A percentile compares a stretch with the other conserved stretches of the same genome.
Evolutionary conservation across 495 filamentous ascomycete species (phyloP).

Genomic region (Xylaria castorea): DNA sequence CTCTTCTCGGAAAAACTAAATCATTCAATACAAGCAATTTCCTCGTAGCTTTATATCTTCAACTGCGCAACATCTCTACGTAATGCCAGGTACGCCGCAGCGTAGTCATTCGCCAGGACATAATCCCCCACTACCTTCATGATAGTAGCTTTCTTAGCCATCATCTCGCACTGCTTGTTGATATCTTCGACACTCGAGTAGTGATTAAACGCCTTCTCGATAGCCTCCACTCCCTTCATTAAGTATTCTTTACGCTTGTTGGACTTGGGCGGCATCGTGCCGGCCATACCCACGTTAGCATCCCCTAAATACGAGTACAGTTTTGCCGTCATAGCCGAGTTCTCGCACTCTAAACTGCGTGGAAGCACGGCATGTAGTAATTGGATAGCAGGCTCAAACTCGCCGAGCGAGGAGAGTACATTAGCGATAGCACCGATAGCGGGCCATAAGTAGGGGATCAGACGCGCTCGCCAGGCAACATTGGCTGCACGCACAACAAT

Average conservation of each 20-base stretch:
- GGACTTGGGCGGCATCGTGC: slow-evolving; percentile 46
- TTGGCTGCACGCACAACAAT: slow-evolving; percentile 80
- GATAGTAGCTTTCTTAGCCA: slow-evolving; percentile 85
- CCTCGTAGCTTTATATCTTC: slow-evolving; percentile 25
- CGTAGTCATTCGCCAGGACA: slow-evolving; percentile 75
- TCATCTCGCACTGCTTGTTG: slow-evolving; percentile 77
- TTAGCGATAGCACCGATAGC: slow-evolving; percentile 72
- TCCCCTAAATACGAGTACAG: slow-evolving; percentile 82
- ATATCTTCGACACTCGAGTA: slow-evolving; percentile 78
- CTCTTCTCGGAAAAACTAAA: slow-evolving; percentile 7
- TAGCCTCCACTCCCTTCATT: slow-evolving; percentile 67
- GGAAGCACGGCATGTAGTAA: slow-evolving; percentile 79
- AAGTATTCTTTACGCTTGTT: slow-evolving; percentile 64
- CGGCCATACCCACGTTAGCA: slow-evolving; percentile 82
- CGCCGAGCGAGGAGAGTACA: slow-evolving; percentile 73
- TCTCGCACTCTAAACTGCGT: slow-evolving; percentile 79
- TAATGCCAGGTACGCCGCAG: slow-evolving; percentile 70
- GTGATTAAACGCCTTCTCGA: slow-evolving; percentile 68
- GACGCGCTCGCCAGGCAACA: slow-evolving; percentile 72
- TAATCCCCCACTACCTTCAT: slow-evolving; percentile 77
- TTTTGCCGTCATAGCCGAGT: slow-evolving; percentile 66
- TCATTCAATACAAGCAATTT: not conserved
- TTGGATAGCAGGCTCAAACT: slow-evolving; percentile 72
- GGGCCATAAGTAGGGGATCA: slow-evolving; percentile 79
- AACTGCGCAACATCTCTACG: slow-evolving; percentile 49